Conservation (phyloP, 2,329 filamentous ascomycete species). For the Curvularia spicifera region DNA sequence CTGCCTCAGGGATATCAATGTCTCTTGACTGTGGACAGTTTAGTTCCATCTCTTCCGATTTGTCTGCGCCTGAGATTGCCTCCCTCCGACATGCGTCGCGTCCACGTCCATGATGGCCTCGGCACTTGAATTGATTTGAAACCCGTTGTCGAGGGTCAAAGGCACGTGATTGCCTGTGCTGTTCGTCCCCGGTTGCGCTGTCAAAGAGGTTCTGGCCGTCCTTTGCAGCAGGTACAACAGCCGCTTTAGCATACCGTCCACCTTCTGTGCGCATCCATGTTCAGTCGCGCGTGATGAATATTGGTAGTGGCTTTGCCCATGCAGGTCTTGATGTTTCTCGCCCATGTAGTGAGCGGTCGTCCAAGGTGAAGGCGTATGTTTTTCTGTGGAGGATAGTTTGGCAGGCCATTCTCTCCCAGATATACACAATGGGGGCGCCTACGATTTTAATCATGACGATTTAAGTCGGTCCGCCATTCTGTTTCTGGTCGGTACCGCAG, state of each 20-base stretch:
- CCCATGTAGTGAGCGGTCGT: not conserved
- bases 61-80: not conserved
- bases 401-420: not conserved
- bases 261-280: slow-evolving; percentile 1
- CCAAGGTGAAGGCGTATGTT: not conserved
- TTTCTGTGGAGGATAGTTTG: not conserved
- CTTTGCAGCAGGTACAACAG: not conserved
- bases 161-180: slow-evolving; percentile 1
- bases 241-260: not conserved
- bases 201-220: slow-evolving; percentile 6
- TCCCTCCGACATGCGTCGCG: slow-evolving; percentile 2
- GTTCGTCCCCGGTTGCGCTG: not conserved
- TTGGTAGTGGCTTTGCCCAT: not conserved
- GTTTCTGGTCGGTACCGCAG: slow-evolving; percentile 5
- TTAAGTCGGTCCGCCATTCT: not conserved
- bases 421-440: slow-evolving; percentile 1
- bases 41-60: not conserved
- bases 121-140: slow-evolving; percentile 6
- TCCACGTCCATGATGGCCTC: slow-evolving; percentile 1
- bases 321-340: not conserved
- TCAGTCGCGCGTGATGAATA: not conserved
- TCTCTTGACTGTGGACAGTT: not conserved
- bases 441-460: not conserved
- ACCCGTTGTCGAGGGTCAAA: slow-evolving; percentile 5
- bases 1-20: not conserved